A percentile compares a stretch with the other conserved stretches of the same genome.
Conservation (phyloP, 441 rosid species). For the Metrosideros polymorpha region DNA sequence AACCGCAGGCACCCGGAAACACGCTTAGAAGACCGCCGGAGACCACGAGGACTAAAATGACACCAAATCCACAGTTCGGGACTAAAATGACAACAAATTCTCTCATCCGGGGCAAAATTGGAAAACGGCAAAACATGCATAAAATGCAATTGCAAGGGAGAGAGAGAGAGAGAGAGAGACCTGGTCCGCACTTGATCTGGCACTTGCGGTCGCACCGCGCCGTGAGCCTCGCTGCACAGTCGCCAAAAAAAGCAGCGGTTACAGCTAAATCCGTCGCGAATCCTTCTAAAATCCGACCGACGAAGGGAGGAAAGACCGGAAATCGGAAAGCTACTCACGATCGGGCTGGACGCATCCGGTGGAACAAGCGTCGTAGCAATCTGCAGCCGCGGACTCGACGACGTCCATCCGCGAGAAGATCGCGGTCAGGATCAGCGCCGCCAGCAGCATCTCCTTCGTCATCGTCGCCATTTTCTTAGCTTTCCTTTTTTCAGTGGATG, state of each 20-base stretch:
- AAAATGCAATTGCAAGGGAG: background rate
- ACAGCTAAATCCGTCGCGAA: background rate
- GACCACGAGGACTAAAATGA: background rate
- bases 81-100: background rate
- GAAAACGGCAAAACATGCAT: background rate
- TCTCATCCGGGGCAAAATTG: background rate
- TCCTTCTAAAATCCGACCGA: background rate
- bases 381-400: constrained; percentile 8
- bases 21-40: background rate
- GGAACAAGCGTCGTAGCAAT: constrained; percentile 34
- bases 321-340: background rate
- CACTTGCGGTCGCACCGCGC: constrained; percentile 31
- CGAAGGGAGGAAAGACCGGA: background rate
- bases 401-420: background rate
- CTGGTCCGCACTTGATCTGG: constrained; percentile 19
- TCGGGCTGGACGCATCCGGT: constrained; percentile 30
- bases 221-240: constrained; percentile 24
- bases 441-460: constrained; percentile 8
- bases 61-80: background rate
- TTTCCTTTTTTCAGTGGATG: background rate
- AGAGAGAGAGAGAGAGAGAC: background rate
- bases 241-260: background rate
- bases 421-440: background rate
- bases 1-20: background rate
- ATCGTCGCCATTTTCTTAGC: background rate